phyloP scores from a whole-genome alignment of 108 stramenopile species.

The Licmophora abbreviata region DNA sequence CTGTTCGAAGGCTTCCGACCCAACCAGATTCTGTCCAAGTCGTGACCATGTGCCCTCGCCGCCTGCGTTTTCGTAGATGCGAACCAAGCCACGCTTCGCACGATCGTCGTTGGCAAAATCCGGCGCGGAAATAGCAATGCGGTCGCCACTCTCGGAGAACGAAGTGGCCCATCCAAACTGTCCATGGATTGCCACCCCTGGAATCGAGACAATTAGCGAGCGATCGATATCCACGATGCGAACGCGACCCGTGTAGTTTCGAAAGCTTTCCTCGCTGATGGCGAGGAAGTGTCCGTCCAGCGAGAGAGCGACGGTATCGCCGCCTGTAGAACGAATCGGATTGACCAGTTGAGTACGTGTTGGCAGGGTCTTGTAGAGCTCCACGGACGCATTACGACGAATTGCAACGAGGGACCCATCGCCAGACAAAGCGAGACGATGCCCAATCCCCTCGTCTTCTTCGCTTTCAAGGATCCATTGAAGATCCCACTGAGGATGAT shows the following conservation, averaged over 20 bases:
- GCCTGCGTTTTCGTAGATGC: not conserved
- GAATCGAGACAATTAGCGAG: constrained; percentile 16
- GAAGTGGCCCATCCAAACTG: constrained; percentile 4
- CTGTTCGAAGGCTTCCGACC: not conserved
- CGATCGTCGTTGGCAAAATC: not conserved
- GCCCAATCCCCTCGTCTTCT: not conserved
- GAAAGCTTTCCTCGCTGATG: not conserved
- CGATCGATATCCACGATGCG: constrained; percentile 6
- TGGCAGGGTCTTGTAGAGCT: not conserved
- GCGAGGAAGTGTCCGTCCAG: not conserved
- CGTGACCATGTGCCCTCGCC: not conserved
- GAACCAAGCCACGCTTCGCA: not conserved
- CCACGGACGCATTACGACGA: no score
- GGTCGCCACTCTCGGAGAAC: not conserved
- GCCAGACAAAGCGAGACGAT: not conserved
- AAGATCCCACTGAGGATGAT: not conserved
- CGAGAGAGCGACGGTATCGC: not conserved
- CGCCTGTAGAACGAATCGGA: not conserved
- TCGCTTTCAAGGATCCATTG: constrained; percentile 1
- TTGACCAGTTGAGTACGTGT: not conserved
- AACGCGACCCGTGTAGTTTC: constrained; percentile 2
- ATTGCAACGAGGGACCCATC: not conserved
- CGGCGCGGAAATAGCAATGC: constrained; percentile 4
- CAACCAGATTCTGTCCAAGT: not conserved
- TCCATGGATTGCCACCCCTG: constrained; percentile 14